Evolutionary conservation across 306 rosid genomes (phyloP).

Genomic region (Oemleria cerasiformis): DNA sequence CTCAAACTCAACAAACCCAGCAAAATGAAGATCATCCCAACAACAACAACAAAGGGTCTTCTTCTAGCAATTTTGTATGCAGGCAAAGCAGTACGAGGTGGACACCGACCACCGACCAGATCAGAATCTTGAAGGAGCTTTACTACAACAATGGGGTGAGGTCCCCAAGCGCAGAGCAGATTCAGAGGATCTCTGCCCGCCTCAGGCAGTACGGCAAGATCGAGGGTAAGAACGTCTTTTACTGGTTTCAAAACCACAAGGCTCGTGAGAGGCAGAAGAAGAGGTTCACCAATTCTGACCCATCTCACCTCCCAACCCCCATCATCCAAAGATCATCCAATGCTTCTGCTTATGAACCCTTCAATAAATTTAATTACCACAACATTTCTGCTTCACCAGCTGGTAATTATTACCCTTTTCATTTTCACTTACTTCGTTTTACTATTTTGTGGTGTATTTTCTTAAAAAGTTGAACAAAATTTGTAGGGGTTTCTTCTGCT

Average conservation of each 20-base stretch:
- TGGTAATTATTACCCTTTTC: constrained; percentile 29
- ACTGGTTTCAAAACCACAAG: constrained; percentile 96
- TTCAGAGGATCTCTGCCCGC: constrained; percentile 92
- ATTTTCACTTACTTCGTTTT: neutral
- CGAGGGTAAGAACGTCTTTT: constrained; percentile 90
- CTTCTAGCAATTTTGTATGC: constrained; percentile 43
- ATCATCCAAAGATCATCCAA: constrained; percentile 13
- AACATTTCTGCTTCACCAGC: constrained; percentile 30
- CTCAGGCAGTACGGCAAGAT: constrained; percentile 93
- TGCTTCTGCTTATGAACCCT: neutral
- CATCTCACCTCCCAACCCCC: neutral
- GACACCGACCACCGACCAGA: constrained; percentile 96
- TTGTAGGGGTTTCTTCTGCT: constrained; percentile 51
- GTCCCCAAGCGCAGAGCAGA: constrained; percentile 93
- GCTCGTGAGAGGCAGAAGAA: constrained; percentile 99
- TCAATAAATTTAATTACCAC: constrained; percentile 11
- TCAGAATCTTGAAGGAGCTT: constrained; percentile 85
- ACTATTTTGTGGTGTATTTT: neutral
- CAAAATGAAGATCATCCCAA: constrained; percentile 23
- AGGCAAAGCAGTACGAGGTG: constrained; percentile 91
- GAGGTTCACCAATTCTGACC: constrained; percentile 47
- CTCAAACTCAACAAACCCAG: constrained; percentile 11
- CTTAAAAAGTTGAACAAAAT: too few species aligned
- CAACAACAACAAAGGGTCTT: constrained; percentile 32
- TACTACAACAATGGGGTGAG: constrained; percentile 90